A percentile compares a stretch with the other conserved stretches of the same genome.
phyloP scores from a whole-genome alignment of 108 stramenopile species.

The Cylindrotheca closterium region DNA sequence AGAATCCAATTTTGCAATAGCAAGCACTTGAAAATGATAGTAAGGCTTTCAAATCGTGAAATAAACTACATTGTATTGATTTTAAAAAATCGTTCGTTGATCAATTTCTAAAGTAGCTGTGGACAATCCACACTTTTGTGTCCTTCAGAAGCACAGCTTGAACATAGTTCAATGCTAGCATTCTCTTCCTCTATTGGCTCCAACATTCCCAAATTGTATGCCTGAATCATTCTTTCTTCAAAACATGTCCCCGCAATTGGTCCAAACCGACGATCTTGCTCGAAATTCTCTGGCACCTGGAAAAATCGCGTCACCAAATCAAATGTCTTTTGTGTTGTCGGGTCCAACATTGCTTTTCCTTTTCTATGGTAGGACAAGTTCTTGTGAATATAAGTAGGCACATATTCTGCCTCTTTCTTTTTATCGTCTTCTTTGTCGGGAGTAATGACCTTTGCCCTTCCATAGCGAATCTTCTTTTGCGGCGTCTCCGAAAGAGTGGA shows the following conservation, averaged over 20 bases:
- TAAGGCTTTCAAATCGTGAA: too few relatives aligned
- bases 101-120: constrained; percentile 30
- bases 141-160: constrained; percentile 37
- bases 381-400: constrained; percentile 59
- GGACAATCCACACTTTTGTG: constrained; percentile 50
- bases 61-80: too few relatives aligned
- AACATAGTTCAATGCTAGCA: constrained; percentile 31
- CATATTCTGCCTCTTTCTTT: constrained; percentile 19
- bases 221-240: constrained; percentile 68
- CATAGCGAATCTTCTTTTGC: neutral
- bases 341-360: constrained; percentile 37
- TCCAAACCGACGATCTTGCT: constrained; percentile 52
- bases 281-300: constrained; percentile 56
- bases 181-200: constrained; percentile 4
- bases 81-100: too few relatives aligned
- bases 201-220: constrained; percentile 56
- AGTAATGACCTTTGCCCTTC: neutral
- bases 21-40: too few relatives aligned
- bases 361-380: constrained; percentile 54
- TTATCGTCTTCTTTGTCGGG: neutral
- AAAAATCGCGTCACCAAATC: constrained; percentile 55
- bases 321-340: constrained; percentile 35
- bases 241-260: constrained; percentile 67
- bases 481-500: neutral
- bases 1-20: too few relatives aligned